Conservation (phyloP, 1,284 basidiomycete genomes). For the Peniophora sp. region DNA sequence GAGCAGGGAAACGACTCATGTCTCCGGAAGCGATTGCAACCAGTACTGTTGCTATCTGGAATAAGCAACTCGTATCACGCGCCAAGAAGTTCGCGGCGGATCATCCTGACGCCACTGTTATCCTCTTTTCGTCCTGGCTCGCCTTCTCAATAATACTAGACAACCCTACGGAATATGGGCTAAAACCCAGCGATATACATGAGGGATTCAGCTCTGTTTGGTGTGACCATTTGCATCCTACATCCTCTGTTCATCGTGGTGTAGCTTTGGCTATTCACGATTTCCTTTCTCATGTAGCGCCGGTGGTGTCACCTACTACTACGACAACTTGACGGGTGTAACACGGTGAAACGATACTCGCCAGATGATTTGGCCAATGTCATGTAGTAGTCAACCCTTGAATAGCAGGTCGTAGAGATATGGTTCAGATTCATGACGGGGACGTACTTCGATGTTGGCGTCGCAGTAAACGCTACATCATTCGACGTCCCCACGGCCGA, state of each 20-base stretch:
- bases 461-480: no score
- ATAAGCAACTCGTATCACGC: conserved; percentile 25
- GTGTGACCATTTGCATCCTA: conserved; percentile 33
- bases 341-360: no score
- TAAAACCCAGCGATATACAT: conserved; percentile 6
- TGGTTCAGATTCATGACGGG: no score
- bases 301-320: no score
- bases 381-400: no score
- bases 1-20: no score
- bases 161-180: conserved; percentile 10
- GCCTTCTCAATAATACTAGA: conserved; percentile 12
- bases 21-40: background rate
- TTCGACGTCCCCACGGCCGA: no score
- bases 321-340: no score
- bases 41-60: conserved; percentile 29
- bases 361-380: no score
- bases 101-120: conserved; percentile 27
- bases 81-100: conserved; percentile 26
- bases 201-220: conserved; percentile 34
- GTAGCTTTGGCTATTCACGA: conserved; percentile 17
- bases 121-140: conserved; percentile 13
- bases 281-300: no score
- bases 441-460: no score
- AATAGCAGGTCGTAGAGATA: no score
- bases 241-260: conserved; percentile 19